Conservation (phyloP, 1,284 basidiomycete genomes). For the Sparassis latifolia region DNA sequence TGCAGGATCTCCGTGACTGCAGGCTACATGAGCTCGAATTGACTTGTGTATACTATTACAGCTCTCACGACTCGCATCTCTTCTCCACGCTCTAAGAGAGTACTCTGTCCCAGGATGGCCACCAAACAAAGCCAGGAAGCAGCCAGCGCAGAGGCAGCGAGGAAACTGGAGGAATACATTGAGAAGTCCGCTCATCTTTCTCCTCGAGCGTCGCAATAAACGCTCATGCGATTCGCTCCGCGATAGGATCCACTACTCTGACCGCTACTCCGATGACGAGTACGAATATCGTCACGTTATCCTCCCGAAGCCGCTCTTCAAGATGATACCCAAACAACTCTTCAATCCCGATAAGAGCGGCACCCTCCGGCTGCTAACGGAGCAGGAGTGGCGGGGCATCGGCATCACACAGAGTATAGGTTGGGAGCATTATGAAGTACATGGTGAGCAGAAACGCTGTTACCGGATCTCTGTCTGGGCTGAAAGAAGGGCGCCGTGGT, state of each 20-base stretch:
- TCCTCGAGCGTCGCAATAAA: slow-evolving; percentile 1
- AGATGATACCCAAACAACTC: slow-evolving; percentile 80
- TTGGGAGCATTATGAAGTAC: slow-evolving; percentile 97
- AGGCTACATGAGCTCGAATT: too few relatives aligned
- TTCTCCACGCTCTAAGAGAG: neutral
- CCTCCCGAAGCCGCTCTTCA: slow-evolving; percentile 82
- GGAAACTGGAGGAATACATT: slow-evolving; percentile 56
- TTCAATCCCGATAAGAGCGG: slow-evolving; percentile 75
- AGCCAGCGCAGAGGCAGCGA: slow-evolving; percentile 22
- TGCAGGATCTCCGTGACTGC: too few relatives aligned
- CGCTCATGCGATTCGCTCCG: slow-evolving; percentile 10
- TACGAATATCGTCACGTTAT: slow-evolving; percentile 92
- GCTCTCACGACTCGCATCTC: neutral
- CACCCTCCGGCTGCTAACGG: slow-evolving; percentile 76
- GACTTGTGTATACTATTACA: neutral
- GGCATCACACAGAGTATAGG: slow-evolving; percentile 94
- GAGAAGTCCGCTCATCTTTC: slow-evolving; percentile 22
- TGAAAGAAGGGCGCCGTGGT: too few relatives aligned
- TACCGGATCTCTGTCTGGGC: neutral
- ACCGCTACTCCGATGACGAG: slow-evolving; percentile 76
- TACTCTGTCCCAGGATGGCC: slow-evolving; percentile 10
- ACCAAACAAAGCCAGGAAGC: slow-evolving; percentile 15
- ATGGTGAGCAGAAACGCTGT: slow-evolving; percentile 50
- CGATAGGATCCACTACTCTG: slow-evolving; percentile 75
- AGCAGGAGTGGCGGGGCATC: slow-evolving; percentile 92